Base-by-base conservation (phyloP, 179 eudicot species). In the Silene coronaria region DNA sequence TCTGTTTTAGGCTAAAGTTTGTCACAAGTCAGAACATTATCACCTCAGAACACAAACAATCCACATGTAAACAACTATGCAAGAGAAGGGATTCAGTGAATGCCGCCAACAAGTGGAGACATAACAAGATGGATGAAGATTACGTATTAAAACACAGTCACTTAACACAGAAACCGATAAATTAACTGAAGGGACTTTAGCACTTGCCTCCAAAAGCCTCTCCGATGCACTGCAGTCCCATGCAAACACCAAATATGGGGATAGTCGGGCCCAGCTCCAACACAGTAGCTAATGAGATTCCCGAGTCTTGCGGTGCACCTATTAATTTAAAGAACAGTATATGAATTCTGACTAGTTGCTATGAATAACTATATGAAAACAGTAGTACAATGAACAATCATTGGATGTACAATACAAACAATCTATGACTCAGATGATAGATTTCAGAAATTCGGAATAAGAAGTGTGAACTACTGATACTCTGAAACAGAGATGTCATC, bases 181-280 rank as follows among this genome's bases (percentile, higher is more conserved):
- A 17, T 1, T 36, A 16, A 59, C 36, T 68, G 16, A 74, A 60
- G 67, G 34, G n/a, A 38, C 42, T 70, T 51, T 21, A 48, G 24
- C 57, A 16, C 62, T 78, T 73, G 90, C 99, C 99, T 86, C 99
- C 99, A 82, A 93, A 96, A 80, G 99, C 99, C 81, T 96, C 99
- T 68, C 99, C 99, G 32, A 96, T 96, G 88, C 99, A 96, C 84
- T 96, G 99, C 78, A 96, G 77, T 5, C 99, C 99, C 99, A 96
- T 96, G 82, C 99, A 96, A 75, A 96, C 99, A 79, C 99, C 99
- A 85, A 96, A 89, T 69, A 96, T 75, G 28, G 99, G 99, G 69
- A 91, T 82, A 74, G 76, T 80, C 38, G 97, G 85, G 36, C 99
- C 99, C 82, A 96, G 87, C 80, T 96, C 92, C 82, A 88, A 74